Conservation (phyloP, 2,329 filamentous ascomycete genomes). For the Venturia carpophila region DNA sequence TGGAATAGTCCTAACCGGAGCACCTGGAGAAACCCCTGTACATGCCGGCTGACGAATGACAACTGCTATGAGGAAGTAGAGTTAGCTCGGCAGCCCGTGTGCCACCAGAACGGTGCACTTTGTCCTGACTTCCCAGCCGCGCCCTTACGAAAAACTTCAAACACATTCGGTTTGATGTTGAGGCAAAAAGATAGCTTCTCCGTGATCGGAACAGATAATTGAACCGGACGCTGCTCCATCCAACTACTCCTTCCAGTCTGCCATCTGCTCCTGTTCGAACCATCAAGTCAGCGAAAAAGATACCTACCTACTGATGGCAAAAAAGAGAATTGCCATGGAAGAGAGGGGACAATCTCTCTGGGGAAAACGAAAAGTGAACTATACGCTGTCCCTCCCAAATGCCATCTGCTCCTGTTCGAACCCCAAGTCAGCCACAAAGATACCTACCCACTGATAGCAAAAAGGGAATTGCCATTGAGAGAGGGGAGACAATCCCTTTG, state of each 20-base stretch:
- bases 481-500: too few relatives aligned
- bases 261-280: background rate
- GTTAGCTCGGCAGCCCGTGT: too few relatives aligned
- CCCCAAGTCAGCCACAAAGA: background rate
- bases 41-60: too few relatives aligned
- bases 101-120: too few relatives aligned
- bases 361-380: too few relatives aligned
- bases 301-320: background rate
- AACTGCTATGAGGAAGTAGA: too few relatives aligned
- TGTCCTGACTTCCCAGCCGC: too few relatives aligned
- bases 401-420: background rate
- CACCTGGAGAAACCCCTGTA: too few relatives aligned
- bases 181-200: background rate
- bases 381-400: too few relatives aligned
- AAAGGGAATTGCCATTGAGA: background rate
- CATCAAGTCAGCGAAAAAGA: background rate
- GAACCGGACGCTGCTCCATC: background rate
- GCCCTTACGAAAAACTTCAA: too few relatives aligned
- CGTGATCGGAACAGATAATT: background rate
- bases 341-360: background rate
- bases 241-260: background rate
- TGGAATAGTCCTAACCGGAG: too few relatives aligned
- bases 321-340: background rate
- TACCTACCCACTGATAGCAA: background rate
- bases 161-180: too few relatives aligned